Conservation (phyloP, 2,329 filamentous ascomycete species). For the Aspergillaceae sp. region DNA sequence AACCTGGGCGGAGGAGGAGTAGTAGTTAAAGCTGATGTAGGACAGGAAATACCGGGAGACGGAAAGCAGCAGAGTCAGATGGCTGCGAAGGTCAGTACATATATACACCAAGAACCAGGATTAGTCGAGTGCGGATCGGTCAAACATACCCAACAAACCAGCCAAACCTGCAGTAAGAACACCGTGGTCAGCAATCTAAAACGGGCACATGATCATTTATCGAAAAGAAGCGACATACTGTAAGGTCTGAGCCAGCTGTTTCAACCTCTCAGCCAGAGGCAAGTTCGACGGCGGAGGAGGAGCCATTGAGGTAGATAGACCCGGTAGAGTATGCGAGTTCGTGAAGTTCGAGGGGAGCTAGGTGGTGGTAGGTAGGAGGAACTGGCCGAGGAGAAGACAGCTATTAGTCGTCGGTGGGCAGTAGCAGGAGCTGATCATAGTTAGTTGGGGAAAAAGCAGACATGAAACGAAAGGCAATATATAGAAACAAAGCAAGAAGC, state of each 20-base stretch:
- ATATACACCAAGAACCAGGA: slow-evolving; percentile 3
- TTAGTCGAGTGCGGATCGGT: background rate
- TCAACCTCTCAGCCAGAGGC: slow-evolving; percentile 65
- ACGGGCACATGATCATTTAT: slow-evolving; percentile 1
- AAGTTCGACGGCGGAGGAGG: slow-evolving; percentile 62
- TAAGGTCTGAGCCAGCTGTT: slow-evolving; percentile 74
- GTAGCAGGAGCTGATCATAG: no score
- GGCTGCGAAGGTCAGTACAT: slow-evolving; percentile 46
- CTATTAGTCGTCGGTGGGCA: no score
- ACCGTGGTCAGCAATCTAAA: slow-evolving; percentile 21
- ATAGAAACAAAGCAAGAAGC: no score
- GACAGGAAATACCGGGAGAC: slow-evolving; percentile 77
- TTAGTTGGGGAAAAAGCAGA: no score
- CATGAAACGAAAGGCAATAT: no score
- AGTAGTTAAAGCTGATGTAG: slow-evolving; percentile 82
- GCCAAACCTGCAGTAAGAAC: slow-evolving; percentile 42
- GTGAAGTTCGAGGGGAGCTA: no score
- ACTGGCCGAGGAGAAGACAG: no score
- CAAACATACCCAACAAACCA: slow-evolving; percentile 72
- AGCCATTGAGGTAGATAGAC: slow-evolving; percentile 46
- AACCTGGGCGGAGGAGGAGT: slow-evolving; percentile 65
- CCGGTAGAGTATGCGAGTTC: no score
- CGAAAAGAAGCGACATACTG: slow-evolving; percentile 62
- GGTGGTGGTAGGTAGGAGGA: no score
- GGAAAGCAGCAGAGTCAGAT: slow-evolving; percentile 74